These are phyloP conservation scores for Fusarium ramigenum DNA, from an alignment of 2,329 filamentous ascomycete genomes.

Conservation along the genomic window DNA sequence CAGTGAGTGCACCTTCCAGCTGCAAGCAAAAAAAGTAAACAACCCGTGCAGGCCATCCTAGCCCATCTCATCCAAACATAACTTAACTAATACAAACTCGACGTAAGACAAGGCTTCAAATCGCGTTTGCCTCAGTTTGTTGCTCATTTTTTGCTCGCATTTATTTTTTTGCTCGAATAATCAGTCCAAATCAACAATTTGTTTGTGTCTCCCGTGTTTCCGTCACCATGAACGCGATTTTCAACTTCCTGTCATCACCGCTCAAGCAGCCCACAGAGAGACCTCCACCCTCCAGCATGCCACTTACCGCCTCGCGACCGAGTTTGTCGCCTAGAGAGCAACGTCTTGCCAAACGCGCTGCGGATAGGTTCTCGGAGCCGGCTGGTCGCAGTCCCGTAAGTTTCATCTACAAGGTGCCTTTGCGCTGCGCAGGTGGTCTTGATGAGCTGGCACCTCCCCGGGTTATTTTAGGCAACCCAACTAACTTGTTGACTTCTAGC, in stretches of 20 bases:
- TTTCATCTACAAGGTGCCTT: neutral
- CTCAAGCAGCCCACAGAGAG: slow-evolving; percentile 26
- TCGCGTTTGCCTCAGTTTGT: neutral
- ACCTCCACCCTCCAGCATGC: slow-evolving; percentile 16
- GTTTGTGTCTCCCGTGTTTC: no score
- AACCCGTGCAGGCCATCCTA: neutral
- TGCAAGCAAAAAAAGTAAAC: slow-evolving; percentile 13
- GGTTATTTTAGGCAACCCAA: no score
- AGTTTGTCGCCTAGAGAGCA: slow-evolving; percentile 30
- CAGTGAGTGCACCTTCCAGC: neutral
- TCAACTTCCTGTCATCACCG: slow-evolving; percentile 37
- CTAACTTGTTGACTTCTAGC: neutral
- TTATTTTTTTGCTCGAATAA: neutral
- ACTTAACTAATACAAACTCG: neutral
- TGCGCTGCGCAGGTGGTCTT: neutral
- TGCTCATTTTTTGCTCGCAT: neutral
- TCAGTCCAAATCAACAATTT: neutral
- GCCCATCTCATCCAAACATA: neutral
- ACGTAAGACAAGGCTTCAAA: slow-evolving; percentile 5
- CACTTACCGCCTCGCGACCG: slow-evolving; percentile 13
- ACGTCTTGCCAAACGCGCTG: slow-evolving; percentile 17
- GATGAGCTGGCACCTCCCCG: neutral
- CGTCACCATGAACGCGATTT: slow-evolving; percentile 13
- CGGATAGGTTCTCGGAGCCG: slow-evolving; percentile 13
- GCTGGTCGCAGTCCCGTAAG: slow-evolving; percentile 32